These are phyloP conservation scores for Backusella circina DNA, from an alignment of 192 early-diverging fungal species.

Conservation along the genomic window DNA sequence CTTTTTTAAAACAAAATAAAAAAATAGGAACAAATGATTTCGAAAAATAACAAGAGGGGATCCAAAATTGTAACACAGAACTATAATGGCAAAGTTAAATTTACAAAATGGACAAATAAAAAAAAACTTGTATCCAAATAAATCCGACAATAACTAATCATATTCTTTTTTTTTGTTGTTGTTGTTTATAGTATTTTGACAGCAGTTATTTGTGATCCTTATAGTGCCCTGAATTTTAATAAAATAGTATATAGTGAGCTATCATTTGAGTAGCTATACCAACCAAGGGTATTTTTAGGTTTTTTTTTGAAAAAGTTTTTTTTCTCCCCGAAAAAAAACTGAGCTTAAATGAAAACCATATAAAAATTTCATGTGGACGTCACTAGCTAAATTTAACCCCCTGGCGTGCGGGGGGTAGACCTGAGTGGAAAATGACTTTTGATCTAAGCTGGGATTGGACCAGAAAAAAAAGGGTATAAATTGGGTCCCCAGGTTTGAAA, in stretches of 20 bases:
- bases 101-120: neutral
- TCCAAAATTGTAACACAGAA: neutral
- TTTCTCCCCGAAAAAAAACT: neutral
- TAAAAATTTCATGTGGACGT: constrained; percentile 1
- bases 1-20: neutral
- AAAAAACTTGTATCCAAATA: neutral
- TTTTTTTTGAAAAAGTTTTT: neutral
- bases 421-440: neutral
- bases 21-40: neutral
- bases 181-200: neutral
- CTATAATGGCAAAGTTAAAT: neutral
- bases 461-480: neutral
- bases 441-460: neutral
- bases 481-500: constrained; percentile 1
- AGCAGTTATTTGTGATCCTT: neutral
- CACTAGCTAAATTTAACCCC: neutral
- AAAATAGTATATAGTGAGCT: neutral
- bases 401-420: neutral
- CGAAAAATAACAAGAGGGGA: neutral
- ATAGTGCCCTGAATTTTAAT: neutral
- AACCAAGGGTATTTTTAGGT: neutral
- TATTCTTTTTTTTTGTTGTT: neutral
- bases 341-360: neutral
- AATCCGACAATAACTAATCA: neutral
- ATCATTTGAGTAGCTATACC: neutral